Conservation (phyloP, 2,329 filamentous ascomycete genomes). For the Emydomyces testavorans region DNA sequence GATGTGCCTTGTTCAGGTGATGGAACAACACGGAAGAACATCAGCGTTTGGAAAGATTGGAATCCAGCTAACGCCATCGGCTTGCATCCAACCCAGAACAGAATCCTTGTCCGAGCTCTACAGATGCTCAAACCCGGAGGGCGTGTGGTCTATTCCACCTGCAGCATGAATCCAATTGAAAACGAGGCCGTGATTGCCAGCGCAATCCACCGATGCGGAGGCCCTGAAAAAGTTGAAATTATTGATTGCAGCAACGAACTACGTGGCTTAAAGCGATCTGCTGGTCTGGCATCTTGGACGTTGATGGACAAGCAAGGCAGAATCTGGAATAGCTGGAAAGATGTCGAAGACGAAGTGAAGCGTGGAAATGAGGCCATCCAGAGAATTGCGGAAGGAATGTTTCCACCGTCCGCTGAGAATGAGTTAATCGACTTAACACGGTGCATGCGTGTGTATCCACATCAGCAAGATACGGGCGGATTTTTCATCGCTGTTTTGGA, state of each 20-base stretch:
- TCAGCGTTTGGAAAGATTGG: conserved; percentile 93
- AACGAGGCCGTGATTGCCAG: conserved; percentile 85
- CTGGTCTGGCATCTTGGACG: conserved; percentile 72
- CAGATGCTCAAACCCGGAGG: conserved; percentile 95
- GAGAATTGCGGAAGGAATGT: conserved; percentile 70
- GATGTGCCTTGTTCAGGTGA: conserved; percentile 97
- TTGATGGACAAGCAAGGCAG: conserved; percentile 78
- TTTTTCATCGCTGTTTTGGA: conserved; percentile 96
- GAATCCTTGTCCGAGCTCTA: conserved; percentile 81
- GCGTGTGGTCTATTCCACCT: conserved; percentile 92
- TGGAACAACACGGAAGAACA: conserved; percentile 86
- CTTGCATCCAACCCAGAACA: conserved; percentile 71
- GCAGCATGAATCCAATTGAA: conserved; percentile 96
- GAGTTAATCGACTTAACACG: conserved; percentile 65
- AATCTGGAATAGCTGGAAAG: conserved; percentile 70
- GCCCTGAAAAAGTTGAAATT: conserved; percentile 66
- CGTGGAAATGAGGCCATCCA: conserved; percentile 49
- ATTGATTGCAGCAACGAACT: conserved; percentile 72
- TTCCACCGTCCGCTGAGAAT: conserved; percentile 51
- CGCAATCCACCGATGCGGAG: conserved; percentile 83
- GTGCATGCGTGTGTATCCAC: conserved; percentile 89
- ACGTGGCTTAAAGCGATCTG: conserved; percentile 60
- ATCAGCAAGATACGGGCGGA: conserved; percentile 88
- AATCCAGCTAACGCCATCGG: conserved; percentile 75
- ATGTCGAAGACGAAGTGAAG: conserved; percentile 57